phyloP scores from a whole-genome alignment of 345 rosid species.

The Eucalyptus erythrocorys region DNA sequence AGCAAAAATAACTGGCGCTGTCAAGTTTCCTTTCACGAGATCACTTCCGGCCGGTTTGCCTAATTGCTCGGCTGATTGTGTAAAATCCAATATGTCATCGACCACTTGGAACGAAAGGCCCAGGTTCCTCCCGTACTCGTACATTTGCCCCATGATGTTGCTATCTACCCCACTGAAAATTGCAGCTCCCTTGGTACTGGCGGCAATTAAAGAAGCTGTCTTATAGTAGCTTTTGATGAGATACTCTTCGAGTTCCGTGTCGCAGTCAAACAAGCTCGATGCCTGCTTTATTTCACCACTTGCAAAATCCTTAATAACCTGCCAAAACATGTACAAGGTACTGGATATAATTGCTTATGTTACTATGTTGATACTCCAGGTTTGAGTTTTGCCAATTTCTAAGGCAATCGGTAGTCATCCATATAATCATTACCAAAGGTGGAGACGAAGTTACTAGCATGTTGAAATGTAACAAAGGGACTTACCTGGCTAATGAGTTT shows the following conservation, averaged over 20 bases:
- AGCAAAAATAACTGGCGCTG: conserved; percentile 87
- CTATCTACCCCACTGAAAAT: conserved; percentile 65
- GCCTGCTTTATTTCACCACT: conserved; percentile 99
- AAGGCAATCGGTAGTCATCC: background rate
- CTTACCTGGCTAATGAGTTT: conserved; percentile 93
- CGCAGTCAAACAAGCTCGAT: conserved; percentile 85
- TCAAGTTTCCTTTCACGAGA: conserved; percentile 76
- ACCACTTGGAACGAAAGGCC: conserved; percentile 93
- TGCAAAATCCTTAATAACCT: conserved; percentile 97
- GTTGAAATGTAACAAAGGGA: background rate
- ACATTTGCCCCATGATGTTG: conserved; percentile 45
- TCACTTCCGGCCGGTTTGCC: conserved; percentile 93
- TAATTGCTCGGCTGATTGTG: conserved; percentile 84
- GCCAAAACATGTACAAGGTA: background rate
- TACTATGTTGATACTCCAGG: background rate
- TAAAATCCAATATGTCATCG: conserved; percentile 89
- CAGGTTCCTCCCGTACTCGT: conserved; percentile 75
- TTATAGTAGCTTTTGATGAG: conserved; percentile 86
- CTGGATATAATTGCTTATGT: background rate
- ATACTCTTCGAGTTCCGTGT: conserved; percentile 66
- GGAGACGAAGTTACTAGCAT: background rate
- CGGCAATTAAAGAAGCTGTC: conserved; percentile 89
- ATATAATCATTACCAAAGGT: background rate
- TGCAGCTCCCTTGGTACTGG: conserved; percentile 92
- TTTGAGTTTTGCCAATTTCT: background rate